Conservation (phyloP, 2,329 filamentous ascomycete species). For the Fusarium lyarnte region DNA sequence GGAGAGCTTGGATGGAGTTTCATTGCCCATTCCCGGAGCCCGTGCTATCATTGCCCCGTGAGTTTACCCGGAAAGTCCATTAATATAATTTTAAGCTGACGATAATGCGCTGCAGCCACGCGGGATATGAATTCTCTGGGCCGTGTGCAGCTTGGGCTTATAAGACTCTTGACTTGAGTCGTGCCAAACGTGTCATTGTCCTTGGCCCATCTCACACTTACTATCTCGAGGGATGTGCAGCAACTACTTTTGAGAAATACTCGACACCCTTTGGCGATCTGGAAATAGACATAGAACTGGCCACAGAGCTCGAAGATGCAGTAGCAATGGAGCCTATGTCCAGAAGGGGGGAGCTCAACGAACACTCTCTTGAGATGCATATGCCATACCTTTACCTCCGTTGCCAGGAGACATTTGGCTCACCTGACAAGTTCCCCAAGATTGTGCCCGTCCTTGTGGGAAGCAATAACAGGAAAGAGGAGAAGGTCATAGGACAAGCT, state of each 20-base stretch:
- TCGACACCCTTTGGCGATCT: slow-evolving; percentile 79
- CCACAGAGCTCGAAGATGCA: slow-evolving; percentile 57
- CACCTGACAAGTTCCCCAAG: slow-evolving; percentile 69
- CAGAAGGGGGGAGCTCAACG: slow-evolving; percentile 73
- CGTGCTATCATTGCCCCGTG: slow-evolving; percentile 94
- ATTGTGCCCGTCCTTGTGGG: slow-evolving; percentile 90
- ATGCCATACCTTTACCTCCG: slow-evolving; percentile 91
- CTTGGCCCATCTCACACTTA: slow-evolving; percentile 93
- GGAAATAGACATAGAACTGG: slow-evolving; percentile 67
- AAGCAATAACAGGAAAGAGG: slow-evolving; percentile 70
- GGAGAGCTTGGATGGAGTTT: slow-evolving; percentile 64
- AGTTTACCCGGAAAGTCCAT: slow-evolving; percentile 47
- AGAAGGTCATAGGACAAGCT: slow-evolving; percentile 74
- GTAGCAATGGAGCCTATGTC: slow-evolving; percentile 65
- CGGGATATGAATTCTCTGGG: slow-evolving; percentile 92
- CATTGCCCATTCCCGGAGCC: slow-evolving; percentile 76
- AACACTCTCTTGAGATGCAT: slow-evolving; percentile 98
- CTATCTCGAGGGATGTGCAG: slow-evolving; percentile 79
- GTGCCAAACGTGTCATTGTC: slow-evolving; percentile 87
- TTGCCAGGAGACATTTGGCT: slow-evolving; percentile 61
- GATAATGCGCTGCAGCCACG: slow-evolving; percentile 69
- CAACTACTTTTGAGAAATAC: slow-evolving; percentile 77
- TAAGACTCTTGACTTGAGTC: slow-evolving; percentile 83
- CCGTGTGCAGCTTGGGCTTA: slow-evolving; percentile 95
- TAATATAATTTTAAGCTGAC: not conserved